Evolutionary conservation across 2,329 filamentous ascomycete species (phyloP), one percentile per base, ranked within the genome.

Genomic region (Diaporthe helianthi): DNA sequence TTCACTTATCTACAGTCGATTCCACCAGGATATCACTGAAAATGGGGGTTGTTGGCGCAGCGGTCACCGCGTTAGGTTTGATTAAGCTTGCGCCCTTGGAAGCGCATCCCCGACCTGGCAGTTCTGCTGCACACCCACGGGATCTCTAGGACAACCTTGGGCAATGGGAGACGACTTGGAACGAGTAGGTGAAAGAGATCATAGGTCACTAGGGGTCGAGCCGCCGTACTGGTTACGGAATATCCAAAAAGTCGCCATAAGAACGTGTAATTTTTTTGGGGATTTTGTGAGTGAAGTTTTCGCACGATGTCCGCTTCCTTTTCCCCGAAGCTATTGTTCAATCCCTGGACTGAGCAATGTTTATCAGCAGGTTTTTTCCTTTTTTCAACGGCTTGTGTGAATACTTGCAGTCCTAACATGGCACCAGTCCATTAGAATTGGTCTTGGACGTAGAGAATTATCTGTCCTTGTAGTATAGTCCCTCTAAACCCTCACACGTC

Each of bases 221-320:
- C 64, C 64, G n/a, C 64, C 64, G 64, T 67, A 13, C 64, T 67
- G 64, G 52, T 67, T 9, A 67, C 49, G 52, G 64, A 67, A 67
- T 49, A 67, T 66, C 64, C 64, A 38, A 36, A 47, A 67, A 67
- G 64, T 49, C 64, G 64, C 64, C 52, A 67, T 58, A 67, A 67
- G 64, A 67, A 67, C 52, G 64, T 67, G 41, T 67, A 49, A 26
- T 55, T 66, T 58, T 66, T 66, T 66, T 19, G 19, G 4, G 31
- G 15, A 1, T 24, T 36, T 1, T 13, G 7, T 55, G 31, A 12
- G 19, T 46, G 19, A 44, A 19, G 17, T n/a, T 33, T 29, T n/a
- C 3, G n/a, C 17, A 24, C 5, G 6, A 7, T 17, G 15, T 33
- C 33, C 3, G 7, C 55, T 61, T 12, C 17, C 10, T 12, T n/a